phyloP scores from a whole-genome alignment of 2,329 filamentous ascomycete genomes.

The Trichoderma gracile region DNA sequence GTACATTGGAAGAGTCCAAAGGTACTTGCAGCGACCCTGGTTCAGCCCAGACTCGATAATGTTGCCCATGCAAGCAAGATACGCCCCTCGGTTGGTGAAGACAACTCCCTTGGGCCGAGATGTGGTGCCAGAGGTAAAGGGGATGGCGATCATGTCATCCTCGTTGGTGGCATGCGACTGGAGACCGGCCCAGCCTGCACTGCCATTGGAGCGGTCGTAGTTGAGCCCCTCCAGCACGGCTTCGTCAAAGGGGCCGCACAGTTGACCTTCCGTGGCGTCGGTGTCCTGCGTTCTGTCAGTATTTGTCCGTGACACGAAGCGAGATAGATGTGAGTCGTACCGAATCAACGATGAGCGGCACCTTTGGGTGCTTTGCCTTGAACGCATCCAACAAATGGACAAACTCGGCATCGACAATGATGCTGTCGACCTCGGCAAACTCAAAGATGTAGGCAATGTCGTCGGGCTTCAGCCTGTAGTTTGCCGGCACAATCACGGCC shows the following conservation, averaged over 20 bases:
- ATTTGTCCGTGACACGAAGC: too few species aligned
- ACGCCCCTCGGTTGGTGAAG: conserved; percentile 84
- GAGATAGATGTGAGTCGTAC: conserved; percentile 36
- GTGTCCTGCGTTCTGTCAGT: conserved; percentile 60
- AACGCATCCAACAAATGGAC: conserved; percentile 68
- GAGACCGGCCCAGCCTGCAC: conserved; percentile 74
- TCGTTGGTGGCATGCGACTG: conserved; percentile 71
- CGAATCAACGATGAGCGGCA: conserved; percentile 74
- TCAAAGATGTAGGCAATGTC: conserved; percentile 91
- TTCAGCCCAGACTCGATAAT: conserved; percentile 88
- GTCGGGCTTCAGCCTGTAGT: conserved; percentile 70
- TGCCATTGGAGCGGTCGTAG: conserved; percentile 66
- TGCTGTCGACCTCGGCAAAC: conserved; percentile 80
- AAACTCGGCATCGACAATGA: conserved; percentile 86
- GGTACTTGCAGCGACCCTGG: conserved; percentile 71
- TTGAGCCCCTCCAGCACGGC: conserved; percentile 78
- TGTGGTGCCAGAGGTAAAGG: conserved; percentile 93
- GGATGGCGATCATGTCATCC: conserved; percentile 79
- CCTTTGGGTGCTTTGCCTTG: conserved; percentile 57
- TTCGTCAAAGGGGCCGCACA: conserved; percentile 78
- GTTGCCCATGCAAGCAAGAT: conserved; percentile 82
- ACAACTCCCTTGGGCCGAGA: conserved; percentile 90
- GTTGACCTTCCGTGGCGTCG: conserved; percentile 70
- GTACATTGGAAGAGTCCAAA: conserved; percentile 91
- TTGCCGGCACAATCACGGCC: conserved; percentile 69